phyloP scores from a whole-genome alignment of 2,329 filamentous ascomycete genomes.

The Lachnellula arida region DNA sequence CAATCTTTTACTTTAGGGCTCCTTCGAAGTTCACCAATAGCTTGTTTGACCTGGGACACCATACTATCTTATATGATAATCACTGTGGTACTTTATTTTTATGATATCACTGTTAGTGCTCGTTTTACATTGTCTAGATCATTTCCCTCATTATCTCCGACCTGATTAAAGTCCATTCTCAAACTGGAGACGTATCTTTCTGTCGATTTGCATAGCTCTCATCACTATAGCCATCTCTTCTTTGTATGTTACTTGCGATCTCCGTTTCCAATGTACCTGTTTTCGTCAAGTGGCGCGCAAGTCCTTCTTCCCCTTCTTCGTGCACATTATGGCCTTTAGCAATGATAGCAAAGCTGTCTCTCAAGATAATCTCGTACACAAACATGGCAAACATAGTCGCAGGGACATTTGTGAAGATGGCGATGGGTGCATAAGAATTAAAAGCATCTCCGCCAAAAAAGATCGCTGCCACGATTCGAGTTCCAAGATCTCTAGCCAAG shows the following conservation, averaged over 20 bases:
- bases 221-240: constrained; percentile 7
- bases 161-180: background rate
- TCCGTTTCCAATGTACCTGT: constrained; percentile 30
- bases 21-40: too few relatives aligned
- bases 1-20: too few relatives aligned
- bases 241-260: constrained; percentile 12
- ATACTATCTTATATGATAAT: too few relatives aligned
- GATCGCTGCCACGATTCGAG: constrained; percentile 53
- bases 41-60: too few relatives aligned
- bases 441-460: constrained; percentile 51
- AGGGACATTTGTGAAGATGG: constrained; percentile 51
- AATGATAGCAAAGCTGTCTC: constrained; percentile 49
- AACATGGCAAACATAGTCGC: constrained; percentile 51
- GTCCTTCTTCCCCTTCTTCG: constrained; percentile 46
- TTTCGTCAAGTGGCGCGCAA: constrained; percentile 40
- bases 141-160: background rate
- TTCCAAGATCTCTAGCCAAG: constrained; percentile 53
- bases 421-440: constrained; percentile 47
- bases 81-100: too few relatives aligned
- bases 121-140: too few relatives aligned
- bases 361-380: constrained; percentile 51
- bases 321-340: constrained; percentile 45
- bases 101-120: too few relatives aligned
- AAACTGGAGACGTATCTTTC: constrained; percentile 12
- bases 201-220: constrained; percentile 6